These are phyloP conservation scores for Aspergillus fijiensis DNA, from an alignment of 2,329 filamentous ascomycete genomes.

Conservation along the genomic window DNA sequence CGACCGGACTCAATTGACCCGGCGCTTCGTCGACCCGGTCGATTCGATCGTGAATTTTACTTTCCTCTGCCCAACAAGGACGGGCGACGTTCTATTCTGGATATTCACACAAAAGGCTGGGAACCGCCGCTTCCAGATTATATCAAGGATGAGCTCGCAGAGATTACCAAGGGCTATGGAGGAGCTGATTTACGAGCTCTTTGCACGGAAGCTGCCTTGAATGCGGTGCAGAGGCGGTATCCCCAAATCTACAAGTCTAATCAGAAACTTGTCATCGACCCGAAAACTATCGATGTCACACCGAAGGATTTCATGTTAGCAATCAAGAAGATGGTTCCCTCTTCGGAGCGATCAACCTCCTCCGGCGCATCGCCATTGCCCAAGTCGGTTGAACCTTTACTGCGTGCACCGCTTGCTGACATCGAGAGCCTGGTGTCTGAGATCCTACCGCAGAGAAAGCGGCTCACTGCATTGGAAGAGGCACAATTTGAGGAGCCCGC, in stretches of 20 bases:
- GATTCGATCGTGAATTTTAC: constrained; percentile 97
- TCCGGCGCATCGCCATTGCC: constrained; percentile 81
- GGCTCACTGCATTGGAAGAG: constrained; percentile 85
- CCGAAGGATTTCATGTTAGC: constrained; percentile 97
- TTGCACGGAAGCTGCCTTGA: constrained; percentile 92
- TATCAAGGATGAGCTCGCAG: constrained; percentile 79
- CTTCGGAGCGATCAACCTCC: constrained; percentile 84
- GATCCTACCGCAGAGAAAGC: constrained; percentile 80
- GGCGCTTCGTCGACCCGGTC: constrained; percentile 86
- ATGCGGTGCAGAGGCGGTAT: constrained; percentile 91
- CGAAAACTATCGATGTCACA: constrained; percentile 77
- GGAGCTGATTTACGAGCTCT: constrained; percentile 92
- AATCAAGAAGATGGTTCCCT: constrained; percentile 93
- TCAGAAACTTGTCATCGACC: constrained; percentile 85
- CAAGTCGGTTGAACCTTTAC: constrained; percentile 74
- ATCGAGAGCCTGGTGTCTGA: constrained; percentile 70
- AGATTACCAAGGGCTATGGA: constrained; percentile 92
- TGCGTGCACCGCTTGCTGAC: constrained; percentile 69
- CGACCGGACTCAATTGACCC: constrained; percentile 95
- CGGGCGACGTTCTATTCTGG: constrained; percentile 79
- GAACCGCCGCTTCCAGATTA: constrained; percentile 68
- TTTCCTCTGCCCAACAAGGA: constrained; percentile 85
- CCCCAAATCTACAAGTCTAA: constrained; percentile 93
- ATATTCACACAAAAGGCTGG: constrained; percentile 96
- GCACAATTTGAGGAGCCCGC: constrained; percentile 88